A percentile compares a stretch with the other conserved stretches of the same genome.
Evolutionary conservation across 345 rosid species (phyloP).

Genomic region (Viola odorata): DNA sequence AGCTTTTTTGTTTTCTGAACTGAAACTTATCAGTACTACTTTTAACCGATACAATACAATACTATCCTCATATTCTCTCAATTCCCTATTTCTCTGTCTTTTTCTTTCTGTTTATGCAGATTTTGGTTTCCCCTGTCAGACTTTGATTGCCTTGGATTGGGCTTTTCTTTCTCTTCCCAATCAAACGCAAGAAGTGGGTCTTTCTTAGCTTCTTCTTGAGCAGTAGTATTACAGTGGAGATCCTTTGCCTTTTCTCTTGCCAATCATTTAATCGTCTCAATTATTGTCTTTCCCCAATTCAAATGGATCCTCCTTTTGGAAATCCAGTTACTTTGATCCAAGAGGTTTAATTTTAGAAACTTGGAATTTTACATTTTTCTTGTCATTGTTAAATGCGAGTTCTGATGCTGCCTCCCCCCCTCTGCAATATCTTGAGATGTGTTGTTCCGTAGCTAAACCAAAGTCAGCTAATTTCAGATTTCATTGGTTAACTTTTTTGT

Average conservation of each 20-base stretch:
- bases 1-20: slow-evolving; percentile 6
- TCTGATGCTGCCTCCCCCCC: background rate
- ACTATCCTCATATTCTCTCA: background rate
- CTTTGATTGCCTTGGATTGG: slow-evolving; percentile 7
- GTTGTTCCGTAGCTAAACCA: background rate
- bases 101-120: background rate
- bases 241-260: background rate
- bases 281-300: background rate
- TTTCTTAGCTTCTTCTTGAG: background rate
- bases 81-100: background rate
- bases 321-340: too few relatives aligned
- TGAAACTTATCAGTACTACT: background rate
- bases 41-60: background rate
- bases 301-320: background rate
- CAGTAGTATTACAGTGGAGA: background rate
- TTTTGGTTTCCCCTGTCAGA: background rate
- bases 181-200: background rate
- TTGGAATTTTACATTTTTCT: background rate
- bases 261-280: background rate
- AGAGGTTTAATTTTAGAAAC: background rate
- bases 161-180: slow-evolving; percentile 6
- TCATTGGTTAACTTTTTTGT: background rate
- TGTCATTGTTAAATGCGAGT: background rate
- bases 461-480: background rate
- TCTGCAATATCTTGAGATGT: background rate